Base-by-base conservation (phyloP, 345 rosid genomes). In the Noccaea caerulescens region DNA sequence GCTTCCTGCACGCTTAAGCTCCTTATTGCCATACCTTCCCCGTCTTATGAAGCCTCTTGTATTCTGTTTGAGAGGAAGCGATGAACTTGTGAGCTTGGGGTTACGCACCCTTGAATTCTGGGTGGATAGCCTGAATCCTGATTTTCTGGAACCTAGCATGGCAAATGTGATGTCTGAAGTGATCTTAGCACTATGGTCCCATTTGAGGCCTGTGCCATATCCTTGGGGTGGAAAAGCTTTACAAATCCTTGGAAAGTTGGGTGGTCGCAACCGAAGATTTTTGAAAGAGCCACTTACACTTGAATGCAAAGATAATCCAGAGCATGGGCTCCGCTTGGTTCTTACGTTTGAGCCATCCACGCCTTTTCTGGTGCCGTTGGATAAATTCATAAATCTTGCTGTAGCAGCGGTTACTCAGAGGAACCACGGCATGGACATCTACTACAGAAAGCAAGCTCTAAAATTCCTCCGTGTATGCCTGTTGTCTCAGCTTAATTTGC, bases 81-180 rank as follows among this genome's bases (percentile, higher is more conserved):
- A 89, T 88, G 99, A 89, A 32, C 88, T 94, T 69, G 92, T 94
- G 72, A 83, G 88, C 73, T 76, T 91, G 67, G 93, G 98, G 49
- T 81, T 94, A 80, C 89, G 96, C 74, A 94, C 98, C 49, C 92
- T 94, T 45, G 99, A 94, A 78, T 94, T 94, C 79, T 94, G 99
- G 99, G 97, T 94, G n/a, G 99, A 91, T 73, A 94, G 97, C 78
- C 83, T 94, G 66, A 94, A 94, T 86, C 99, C 99, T 51, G 99
- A 91, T 76, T 94, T 91, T 81, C 70, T 94, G 79, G 99, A 94
- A 80, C 96, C 99, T 38, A 91, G 93, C 72, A 91, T 94, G 98
- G 97, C 96, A 8, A 94, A 84, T 81, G 95, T 94, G 63, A 91
- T 89, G 95, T 89, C 97, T 1, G 97, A 91, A 81, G 96, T 91